Evolutionary conservation across 805 yeast species (phyloP).

Genomic region (Blastobotrys chiropterorum): DNA sequence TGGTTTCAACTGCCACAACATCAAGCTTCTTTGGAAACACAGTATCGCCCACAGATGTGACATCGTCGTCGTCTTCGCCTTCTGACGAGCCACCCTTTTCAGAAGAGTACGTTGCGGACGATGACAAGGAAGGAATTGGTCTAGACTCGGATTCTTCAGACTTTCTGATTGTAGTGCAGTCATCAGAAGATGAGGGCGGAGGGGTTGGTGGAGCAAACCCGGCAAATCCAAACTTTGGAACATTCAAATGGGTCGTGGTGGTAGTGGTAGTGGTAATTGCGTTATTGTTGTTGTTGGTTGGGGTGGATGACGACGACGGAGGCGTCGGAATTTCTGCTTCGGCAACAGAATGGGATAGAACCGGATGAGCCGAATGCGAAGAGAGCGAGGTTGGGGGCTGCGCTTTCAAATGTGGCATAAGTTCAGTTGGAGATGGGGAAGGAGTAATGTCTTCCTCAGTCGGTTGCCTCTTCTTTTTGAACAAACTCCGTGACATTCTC

Average conservation of each 20-base stretch:
- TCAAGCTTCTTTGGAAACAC: constrained; percentile 32
- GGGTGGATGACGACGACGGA: constrained; percentile 2
- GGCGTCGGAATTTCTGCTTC: constrained; percentile 13
- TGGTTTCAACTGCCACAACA: constrained; percentile 26
- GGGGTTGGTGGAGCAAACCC: not conserved
- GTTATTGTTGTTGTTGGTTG: not conserved
- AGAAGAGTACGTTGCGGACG: constrained; percentile 8
- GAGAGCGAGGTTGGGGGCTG: not conserved
- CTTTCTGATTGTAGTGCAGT: not conserved
- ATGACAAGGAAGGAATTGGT: constrained; percentile 15
- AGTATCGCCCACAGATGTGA: constrained; percentile 25
- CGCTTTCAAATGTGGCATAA: not conserved
- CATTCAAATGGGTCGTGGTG: not conserved
- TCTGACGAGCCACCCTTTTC: constrained; percentile 5
- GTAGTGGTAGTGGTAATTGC: not conserved
- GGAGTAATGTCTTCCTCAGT: not conserved
- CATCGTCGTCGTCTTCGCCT: constrained; percentile 12
- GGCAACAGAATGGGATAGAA: constrained; percentile 15
- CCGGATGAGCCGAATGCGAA: constrained; percentile 8
- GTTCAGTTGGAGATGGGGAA: not conserved
- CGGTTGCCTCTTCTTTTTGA: constrained; percentile 6
- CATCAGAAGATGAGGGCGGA: not conserved
- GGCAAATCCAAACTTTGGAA: not conserved
- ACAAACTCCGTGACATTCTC: constrained; percentile 10
- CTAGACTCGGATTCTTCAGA: not conserved